Evolutionary conservation across 73 alveolate genomes (phyloP).

Genomic region (Uronychia setigera): DNA sequence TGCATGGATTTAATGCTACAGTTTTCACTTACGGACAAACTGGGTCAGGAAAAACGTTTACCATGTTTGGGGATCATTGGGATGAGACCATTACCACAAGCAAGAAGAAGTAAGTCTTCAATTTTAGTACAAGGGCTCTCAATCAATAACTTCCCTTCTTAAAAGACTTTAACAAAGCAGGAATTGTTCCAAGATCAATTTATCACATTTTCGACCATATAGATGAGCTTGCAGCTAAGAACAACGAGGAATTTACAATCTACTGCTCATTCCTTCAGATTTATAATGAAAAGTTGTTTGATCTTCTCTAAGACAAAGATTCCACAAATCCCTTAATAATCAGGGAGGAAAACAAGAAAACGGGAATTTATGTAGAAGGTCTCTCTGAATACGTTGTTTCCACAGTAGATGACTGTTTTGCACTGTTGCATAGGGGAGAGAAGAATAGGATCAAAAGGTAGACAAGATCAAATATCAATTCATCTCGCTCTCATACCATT

Average conservation of each 20-base stretch:
- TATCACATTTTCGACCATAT: constrained; percentile 4
- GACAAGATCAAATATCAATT: constrained; percentile 69
- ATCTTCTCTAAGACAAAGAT: constrained; percentile 45
- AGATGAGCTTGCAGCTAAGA: neutral
- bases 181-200: constrained; percentile 40
- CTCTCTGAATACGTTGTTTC: constrained; percentile 66
- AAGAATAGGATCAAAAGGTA: constrained; percentile 58
- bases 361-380: constrained; percentile 81
- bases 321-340: constrained; percentile 41
- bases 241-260: constrained; percentile 43
- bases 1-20: constrained; percentile 65
- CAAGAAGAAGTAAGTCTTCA: neutral
- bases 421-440: constrained; percentile 63
- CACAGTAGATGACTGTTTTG: constrained; percentile 44
- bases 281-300: constrained; percentile 87
- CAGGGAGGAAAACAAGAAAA: constrained; percentile 69
- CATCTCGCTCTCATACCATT: constrained; percentile 78
- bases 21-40: constrained; percentile 58
- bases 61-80: constrained; percentile 42
- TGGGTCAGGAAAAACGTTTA: constrained; percentile 46
- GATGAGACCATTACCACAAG: neutral
- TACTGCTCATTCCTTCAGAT: constrained; percentile 83
- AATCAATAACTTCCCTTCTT: neutral
- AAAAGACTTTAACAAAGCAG: neutral
- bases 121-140: neutral